phyloP scores from a whole-genome alignment of 164 flowering plant genomes.

The Vitis amurensis region DNA sequence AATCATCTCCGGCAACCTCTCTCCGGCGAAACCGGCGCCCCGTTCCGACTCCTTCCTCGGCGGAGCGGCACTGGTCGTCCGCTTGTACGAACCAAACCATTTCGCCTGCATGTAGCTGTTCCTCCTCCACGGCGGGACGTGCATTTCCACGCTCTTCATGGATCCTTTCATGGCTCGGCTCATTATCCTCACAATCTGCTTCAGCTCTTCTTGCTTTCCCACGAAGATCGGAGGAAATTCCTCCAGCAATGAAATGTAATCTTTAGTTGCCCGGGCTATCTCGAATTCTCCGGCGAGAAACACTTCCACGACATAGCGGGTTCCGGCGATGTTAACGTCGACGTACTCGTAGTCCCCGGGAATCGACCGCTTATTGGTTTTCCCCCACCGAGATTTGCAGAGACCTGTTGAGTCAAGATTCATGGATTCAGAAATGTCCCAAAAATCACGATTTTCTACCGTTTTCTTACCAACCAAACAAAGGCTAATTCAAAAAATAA shows the following conservation, averaged over 20 bases:
- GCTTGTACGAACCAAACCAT: slow-evolving; percentile 64
- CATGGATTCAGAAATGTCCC: too few species aligned
- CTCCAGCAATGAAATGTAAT: slow-evolving; percentile 42
- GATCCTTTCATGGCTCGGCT: slow-evolving; percentile 57
- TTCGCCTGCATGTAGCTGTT: slow-evolving; percentile 64
- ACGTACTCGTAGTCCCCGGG: slow-evolving; percentile 73
- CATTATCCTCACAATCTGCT: slow-evolving; percentile 60
- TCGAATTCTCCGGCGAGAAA: slow-evolving; percentile 51
- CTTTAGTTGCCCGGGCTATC: slow-evolving; percentile 63
- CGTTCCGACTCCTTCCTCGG: neutral
- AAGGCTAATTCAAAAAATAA: neutral
- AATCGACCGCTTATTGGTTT: slow-evolving; percentile 22
- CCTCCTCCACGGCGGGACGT: slow-evolving; percentile 84
- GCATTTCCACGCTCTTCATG: slow-evolving; percentile 50
- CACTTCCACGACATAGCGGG: slow-evolving; percentile 61
- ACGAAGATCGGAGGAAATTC: slow-evolving; percentile 54
- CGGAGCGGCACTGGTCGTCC: slow-evolving; percentile 42
- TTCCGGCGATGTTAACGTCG: slow-evolving; percentile 42
- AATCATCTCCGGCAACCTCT: slow-evolving; percentile 23
- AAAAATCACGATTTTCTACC: neutral
- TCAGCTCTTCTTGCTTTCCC: slow-evolving; percentile 45
- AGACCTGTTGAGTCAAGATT: slow-evolving; percentile 39
- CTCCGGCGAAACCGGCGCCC: slow-evolving; percentile 11
- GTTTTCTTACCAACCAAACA: neutral
- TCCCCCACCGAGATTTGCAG: slow-evolving; percentile 81